Evolutionary conservation across 2,329 filamentous ascomycete species (phyloP).

Genomic region (Penicillium capsulatum): DNA sequence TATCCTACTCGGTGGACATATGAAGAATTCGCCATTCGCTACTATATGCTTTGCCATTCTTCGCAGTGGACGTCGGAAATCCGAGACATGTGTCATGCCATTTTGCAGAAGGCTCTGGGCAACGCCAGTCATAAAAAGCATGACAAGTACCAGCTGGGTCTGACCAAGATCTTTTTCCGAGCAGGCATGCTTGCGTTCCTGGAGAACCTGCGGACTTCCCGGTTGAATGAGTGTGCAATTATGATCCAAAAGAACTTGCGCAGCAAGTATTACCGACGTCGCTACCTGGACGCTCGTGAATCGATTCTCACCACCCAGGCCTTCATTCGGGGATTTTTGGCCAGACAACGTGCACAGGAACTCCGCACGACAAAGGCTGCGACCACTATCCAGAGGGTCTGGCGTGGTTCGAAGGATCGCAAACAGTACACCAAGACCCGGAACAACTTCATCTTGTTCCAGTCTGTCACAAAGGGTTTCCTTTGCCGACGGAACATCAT

Average conservation of each 20-base stretch:
- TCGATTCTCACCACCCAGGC: conserved; percentile 79
- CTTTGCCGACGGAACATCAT: conserved; percentile 85
- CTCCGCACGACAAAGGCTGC: conserved; percentile 79
- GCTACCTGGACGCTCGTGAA: conserved; percentile 80
- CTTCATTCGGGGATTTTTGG: conserved; percentile 69
- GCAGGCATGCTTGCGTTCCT: conserved; percentile 98
- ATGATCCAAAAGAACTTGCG: conserved; percentile 98
- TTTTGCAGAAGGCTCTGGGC: conserved; percentile 81
- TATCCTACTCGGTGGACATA: conserved; percentile 99
- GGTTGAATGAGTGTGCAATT: conserved; percentile 88
- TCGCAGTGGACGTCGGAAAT: conserved; percentile 90
- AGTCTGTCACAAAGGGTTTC: conserved; percentile 88
- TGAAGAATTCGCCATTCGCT: conserved; percentile 93
- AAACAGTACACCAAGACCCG: conserved; percentile 74
- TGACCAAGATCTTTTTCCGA: conserved; percentile 99
- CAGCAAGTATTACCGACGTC: conserved; percentile 89
- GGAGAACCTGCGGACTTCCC: conserved; percentile 84
- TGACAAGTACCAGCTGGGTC: conserved; percentile 95
- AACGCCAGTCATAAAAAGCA: conserved; percentile 67
- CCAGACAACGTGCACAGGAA: conserved; percentile 73
- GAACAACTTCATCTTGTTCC: conserved; percentile 78
- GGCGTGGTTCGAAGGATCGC: conserved; percentile 87
- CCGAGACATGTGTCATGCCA: conserved; percentile 86
- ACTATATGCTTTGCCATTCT: conserved; percentile 96
- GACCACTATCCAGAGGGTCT: conserved; percentile 90